Evolutionary conservation across 257 asterid genomes (phyloP).

Genomic region (Solanum stenotomum): DNA sequence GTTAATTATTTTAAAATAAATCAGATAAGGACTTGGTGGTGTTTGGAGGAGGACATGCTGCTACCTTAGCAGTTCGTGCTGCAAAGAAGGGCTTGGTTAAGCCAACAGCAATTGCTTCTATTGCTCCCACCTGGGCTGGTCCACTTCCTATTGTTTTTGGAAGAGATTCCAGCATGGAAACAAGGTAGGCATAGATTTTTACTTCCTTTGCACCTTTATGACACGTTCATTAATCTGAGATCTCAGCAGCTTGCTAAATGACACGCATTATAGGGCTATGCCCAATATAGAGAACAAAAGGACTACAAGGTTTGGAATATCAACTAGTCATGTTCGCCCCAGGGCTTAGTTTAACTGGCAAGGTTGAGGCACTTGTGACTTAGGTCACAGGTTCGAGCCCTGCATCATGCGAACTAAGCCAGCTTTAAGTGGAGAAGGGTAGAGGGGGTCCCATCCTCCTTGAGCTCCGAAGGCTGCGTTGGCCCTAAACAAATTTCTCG

Average conservation of each 20-base stretch:
- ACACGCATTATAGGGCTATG: not conserved
- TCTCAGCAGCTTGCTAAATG: not conserved
- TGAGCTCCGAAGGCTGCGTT: not conserved
- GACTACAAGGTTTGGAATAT: not conserved
- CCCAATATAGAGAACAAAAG: not conserved
- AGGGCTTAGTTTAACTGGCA: not conserved
- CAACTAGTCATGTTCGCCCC: not conserved
- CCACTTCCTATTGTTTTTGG: constrained; percentile 96
- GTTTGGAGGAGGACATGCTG: constrained; percentile 98
- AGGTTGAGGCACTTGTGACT: not conserved
- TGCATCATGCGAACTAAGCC: not conserved
- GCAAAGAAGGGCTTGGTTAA: constrained; percentile 58
- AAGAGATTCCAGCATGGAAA: constrained; percentile 75
- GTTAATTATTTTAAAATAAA: not conserved
- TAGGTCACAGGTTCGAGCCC: not conserved
- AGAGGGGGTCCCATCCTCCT: not conserved
- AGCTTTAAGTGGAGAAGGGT: not conserved
- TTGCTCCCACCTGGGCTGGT: constrained; percentile 99
- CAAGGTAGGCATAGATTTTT: constrained; percentile 41
- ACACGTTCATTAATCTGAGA: not conserved
- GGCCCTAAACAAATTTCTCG: not conserved
- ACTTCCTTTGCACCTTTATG: not conserved
- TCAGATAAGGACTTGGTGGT: constrained; percentile 66
- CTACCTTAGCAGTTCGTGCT: constrained; percentile 84
- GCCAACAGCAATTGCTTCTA: constrained; percentile 84